A percentile compares a stretch with the other conserved stretches of the same genome.
Conservation (phyloP, 345 rosid species). For the Gynandropsis gynandra region DNA sequence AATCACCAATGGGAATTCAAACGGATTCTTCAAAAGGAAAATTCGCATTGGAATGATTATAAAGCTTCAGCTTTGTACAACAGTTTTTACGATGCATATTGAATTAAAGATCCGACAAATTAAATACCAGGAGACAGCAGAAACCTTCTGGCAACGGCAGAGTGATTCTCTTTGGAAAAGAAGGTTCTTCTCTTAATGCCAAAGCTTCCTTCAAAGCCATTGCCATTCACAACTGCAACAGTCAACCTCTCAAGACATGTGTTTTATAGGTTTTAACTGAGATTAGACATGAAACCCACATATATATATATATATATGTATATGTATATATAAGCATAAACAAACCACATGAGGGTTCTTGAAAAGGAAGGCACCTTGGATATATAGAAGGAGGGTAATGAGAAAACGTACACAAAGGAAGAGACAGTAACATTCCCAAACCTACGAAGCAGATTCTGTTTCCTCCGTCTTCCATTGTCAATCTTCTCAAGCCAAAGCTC, state of each 20-base stretch:
- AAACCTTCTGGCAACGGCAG: slow-evolving; percentile 21
- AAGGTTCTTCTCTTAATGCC: background rate
- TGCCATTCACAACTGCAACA: slow-evolving; percentile 20
- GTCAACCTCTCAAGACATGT: background rate
- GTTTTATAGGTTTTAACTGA: too few relatives aligned
- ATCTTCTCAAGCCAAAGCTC: background rate
- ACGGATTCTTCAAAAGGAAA: too few relatives aligned
- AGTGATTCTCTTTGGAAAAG: background rate
- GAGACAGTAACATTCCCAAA: slow-evolving; percentile 23
- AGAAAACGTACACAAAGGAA: slow-evolving; percentile 20
- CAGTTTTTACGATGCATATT: too few relatives aligned
- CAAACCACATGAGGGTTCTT: too few relatives aligned
- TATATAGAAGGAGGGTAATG: background rate
- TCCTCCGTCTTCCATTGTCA: slow-evolving; percentile 20
- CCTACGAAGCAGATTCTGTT: slow-evolving; percentile 10
- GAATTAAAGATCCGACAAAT: too few relatives aligned
- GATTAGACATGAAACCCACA: too few relatives aligned
- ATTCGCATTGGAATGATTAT: too few relatives aligned
- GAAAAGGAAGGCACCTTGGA: too few relatives aligned
- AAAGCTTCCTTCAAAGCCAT: slow-evolving; percentile 6
- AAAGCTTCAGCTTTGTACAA: too few relatives aligned
- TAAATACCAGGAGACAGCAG: slow-evolving; percentile 15
- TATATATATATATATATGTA: too few relatives aligned
- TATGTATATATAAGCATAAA: too few relatives aligned
- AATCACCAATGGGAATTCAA: background rate